Base-by-base conservation (phyloP, 208 protist genomes). In the Wallacemonas collosoma region DNA sequence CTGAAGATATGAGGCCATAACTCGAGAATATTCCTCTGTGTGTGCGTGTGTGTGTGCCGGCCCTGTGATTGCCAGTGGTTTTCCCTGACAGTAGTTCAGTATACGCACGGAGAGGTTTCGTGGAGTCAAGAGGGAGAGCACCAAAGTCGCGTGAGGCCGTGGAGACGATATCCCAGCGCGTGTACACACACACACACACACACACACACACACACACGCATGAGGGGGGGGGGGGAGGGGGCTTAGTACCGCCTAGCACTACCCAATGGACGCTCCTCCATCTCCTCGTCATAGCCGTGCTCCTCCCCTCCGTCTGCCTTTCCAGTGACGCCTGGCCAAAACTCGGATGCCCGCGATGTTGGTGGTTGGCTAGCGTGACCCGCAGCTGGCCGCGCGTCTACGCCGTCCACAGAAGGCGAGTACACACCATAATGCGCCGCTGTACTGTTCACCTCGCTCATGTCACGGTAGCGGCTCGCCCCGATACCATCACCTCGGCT, bases 261-360 rank as follows among this genome's bases (percentile, higher is more conserved):
- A 26, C 43, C 43, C 17, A 53, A 51, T n/a, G 38, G 60, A 51
- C 60, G 60, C 43, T 51, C 43, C n/a, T 65, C 43, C 43, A 53
- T 65, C 35, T 65, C 43, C 8, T 65, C 8, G 15, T 65, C 43
- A 17, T 14, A 6, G 4, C 41, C n/a, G 38, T 15, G 57, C 5
- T 14, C 43, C 36, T 41, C 26, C 26, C 2, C 56, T 4, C 4
- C 36, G 60, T 2, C n/a, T 3, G 41, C 8, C 5, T 15, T 53
- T 9, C 3, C 36, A 3, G 40, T 4, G n/a, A 5, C 35, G 41
- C 60, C 60, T 14, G 60, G 60, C 60, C 60, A 65, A 43, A 51
- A 65, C 60, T 65, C 60, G 15, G 60, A 65, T 2, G 60, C 60
- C 6, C 60, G 60, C 39, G 60, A 65, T n/a, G 60, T 65, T 2